These are phyloP conservation scores for Pelargonium myrrhifolium DNA, from an alignment of 441 rosid species.

Conservation along the genomic window DNA sequence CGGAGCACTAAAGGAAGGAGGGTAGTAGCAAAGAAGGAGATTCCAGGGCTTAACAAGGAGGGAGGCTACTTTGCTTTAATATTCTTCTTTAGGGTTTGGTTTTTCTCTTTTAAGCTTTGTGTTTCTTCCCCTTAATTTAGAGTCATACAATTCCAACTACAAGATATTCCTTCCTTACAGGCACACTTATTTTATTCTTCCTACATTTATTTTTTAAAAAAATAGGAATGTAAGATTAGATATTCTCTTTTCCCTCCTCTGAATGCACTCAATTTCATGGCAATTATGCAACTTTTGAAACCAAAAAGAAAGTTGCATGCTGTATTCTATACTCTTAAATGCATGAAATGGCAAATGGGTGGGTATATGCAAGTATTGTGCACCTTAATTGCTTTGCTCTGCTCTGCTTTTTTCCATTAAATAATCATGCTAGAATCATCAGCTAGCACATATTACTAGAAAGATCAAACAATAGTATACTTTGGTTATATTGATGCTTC, in stretches of 20 bases:
- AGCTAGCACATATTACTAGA: background rate
- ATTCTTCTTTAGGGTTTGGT: conserved; percentile 24
- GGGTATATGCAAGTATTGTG: conserved; percentile 23
- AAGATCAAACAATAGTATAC: background rate
- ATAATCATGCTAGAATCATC: conserved; percentile 25
- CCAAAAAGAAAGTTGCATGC: conserved; percentile 44
- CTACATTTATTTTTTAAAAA: no score
- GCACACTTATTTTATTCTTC: conserved; percentile 48
- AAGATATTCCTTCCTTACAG: conserved; percentile 65
- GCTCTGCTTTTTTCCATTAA: conserved; percentile 10
- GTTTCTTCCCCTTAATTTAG: conserved; percentile 47
- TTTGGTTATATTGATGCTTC: no score
- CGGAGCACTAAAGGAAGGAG: conserved; percentile 37
- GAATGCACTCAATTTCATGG: conserved; percentile 42
- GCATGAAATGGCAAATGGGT: no score
- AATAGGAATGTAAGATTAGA: conserved; percentile 39
- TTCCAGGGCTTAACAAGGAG: conserved; percentile 38
- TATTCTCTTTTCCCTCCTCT: conserved; percentile 29
- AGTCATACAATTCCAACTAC: conserved; percentile 65
- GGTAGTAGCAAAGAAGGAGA: conserved; percentile 62
- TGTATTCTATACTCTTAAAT: no score
- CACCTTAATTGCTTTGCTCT: no score
- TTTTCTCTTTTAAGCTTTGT: conserved; percentile 37
- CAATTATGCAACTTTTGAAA: conserved; percentile 52
- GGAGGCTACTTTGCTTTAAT: conserved; percentile 31